phyloP scores from a whole-genome alignment of 2,329 filamentous ascomycete species.

The Penicillium sp. region DNA sequence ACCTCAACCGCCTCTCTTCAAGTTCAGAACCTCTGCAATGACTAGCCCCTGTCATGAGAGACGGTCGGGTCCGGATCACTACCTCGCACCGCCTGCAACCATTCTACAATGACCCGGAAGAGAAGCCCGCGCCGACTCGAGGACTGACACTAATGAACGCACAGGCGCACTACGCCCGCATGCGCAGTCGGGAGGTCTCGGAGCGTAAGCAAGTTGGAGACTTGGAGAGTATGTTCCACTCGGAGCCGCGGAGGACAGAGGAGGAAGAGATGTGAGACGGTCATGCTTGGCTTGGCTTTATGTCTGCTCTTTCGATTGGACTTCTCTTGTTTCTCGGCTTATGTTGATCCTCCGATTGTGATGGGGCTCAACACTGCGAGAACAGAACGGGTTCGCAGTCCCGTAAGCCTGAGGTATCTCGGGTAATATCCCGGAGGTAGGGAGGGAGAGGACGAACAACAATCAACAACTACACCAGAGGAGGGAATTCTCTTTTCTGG shows the following conservation, averaged over 20 bases:
- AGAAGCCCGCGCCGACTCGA: constrained; percentile 41
- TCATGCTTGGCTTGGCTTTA: neutral
- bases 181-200: constrained; percentile 70
- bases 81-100: constrained; percentile 42
- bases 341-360: neutral
- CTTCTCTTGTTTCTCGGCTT: neutral
- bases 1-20: constrained; percentile 90
- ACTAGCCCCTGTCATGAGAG: constrained; percentile 82
- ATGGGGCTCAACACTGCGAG: neutral
- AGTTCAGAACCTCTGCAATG: constrained; percentile 97
- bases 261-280: constrained; percentile 18
- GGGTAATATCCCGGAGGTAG: constrained; percentile 3
- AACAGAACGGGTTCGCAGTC: neutral
- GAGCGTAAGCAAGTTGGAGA: constrained; percentile 89
- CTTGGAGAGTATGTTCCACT: constrained; percentile 70
- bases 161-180: constrained; percentile 64
- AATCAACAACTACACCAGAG: constrained; percentile 5
- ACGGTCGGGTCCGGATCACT: constrained; percentile 51
- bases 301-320: neutral
- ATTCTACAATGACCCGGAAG: constrained; percentile 36
- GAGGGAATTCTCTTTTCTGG: constrained; percentile 4
- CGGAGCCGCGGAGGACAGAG: constrained; percentile 33
- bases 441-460: constrained; percentile 4
- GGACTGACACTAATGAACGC: constrained; percentile 52
- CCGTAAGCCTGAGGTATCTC: neutral